These are phyloP conservation scores for Astraeus odoratus DNA, from an alignment of 768 basidiomycete species.

Conservation along the genomic window DNA sequence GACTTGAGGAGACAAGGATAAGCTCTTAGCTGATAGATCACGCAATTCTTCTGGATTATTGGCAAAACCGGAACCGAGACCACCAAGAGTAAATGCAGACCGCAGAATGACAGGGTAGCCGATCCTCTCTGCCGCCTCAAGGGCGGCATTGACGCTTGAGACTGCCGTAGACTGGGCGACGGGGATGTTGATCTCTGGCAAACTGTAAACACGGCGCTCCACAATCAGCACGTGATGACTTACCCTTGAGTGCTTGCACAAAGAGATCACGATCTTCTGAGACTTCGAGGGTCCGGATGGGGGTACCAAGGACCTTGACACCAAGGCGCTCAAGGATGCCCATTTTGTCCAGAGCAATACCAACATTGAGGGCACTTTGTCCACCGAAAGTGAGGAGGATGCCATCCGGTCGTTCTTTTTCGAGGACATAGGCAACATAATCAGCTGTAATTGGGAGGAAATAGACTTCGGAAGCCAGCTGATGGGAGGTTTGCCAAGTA, in stretches of 20 bases:
- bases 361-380: slow-evolving; percentile 96
- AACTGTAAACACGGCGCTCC: slow-evolving; percentile 4
- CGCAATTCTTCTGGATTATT: slow-evolving; percentile 91
- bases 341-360: slow-evolving; percentile 95
- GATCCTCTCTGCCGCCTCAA: slow-evolving; percentile 84
- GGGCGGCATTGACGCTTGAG: slow-evolving; percentile 88
- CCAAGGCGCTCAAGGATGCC: slow-evolving; percentile 90
- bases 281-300: slow-evolving; percentile 89
- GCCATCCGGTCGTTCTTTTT: slow-evolving; percentile 97
- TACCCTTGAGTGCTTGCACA: slow-evolving; percentile 92
- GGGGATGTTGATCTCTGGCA: slow-evolving; percentile 92
- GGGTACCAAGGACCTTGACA: slow-evolving; percentile 90
- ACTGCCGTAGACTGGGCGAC: slow-evolving; percentile 95
- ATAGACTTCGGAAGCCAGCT: slow-evolving; percentile 94
- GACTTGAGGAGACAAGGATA: slow-evolving; percentile 89
- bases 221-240: slow-evolving; percentile 10
- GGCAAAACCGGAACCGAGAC: slow-evolving; percentile 97
- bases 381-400: slow-evolving; percentile 97
- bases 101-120: slow-evolving; percentile 98
- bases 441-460: slow-evolving; percentile 95
- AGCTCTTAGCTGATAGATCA: slow-evolving; percentile 86
- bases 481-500: slow-evolving; percentile 98
- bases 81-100: slow-evolving; percentile 94
- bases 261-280: slow-evolving; percentile 97
- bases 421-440: slow-evolving; percentile 97